These are phyloP conservation scores for Trichoderma gracile DNA, from an alignment of 2,329 filamentous ascomycete genomes.

Conservation along the genomic window DNA sequence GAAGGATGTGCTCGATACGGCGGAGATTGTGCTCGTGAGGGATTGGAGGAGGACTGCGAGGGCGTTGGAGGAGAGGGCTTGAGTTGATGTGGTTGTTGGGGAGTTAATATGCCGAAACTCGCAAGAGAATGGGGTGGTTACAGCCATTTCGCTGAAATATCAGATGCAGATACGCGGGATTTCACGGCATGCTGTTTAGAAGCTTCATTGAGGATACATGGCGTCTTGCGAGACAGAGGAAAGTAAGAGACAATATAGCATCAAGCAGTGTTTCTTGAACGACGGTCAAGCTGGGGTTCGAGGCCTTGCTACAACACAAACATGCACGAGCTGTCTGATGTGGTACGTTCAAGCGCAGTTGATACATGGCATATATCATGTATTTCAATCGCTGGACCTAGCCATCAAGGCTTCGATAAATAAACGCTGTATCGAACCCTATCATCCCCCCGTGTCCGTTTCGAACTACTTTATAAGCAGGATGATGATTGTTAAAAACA, in stretches of 20 bases:
- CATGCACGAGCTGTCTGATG: no score
- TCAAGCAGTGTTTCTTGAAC: no score
- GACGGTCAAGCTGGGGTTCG: no score
- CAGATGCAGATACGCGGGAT: no score
- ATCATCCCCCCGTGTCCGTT: background rate
- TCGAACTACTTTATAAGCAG: background rate
- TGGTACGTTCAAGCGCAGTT: no score
- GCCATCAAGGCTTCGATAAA: background rate
- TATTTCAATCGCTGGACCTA: background rate
- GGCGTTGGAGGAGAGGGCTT: constrained; percentile 26
- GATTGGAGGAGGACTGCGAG: constrained; percentile 30
- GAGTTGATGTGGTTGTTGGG: background rate
- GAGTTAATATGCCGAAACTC: background rate
- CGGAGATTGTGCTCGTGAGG: constrained; percentile 36
- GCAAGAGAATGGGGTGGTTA: background rate
- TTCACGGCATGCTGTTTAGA: no score
- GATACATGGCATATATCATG: no score
- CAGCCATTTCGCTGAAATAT: background rate
- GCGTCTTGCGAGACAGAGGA: no score
- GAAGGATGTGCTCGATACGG: constrained; percentile 39
- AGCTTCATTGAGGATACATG: no score
- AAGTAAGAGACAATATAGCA: no score
- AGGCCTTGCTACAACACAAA: no score
- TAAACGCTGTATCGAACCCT: background rate
- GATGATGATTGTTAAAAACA: background rate